Conservation (phyloP, 176 grass and related monocot species). For the Pharus latifolius region DNA sequence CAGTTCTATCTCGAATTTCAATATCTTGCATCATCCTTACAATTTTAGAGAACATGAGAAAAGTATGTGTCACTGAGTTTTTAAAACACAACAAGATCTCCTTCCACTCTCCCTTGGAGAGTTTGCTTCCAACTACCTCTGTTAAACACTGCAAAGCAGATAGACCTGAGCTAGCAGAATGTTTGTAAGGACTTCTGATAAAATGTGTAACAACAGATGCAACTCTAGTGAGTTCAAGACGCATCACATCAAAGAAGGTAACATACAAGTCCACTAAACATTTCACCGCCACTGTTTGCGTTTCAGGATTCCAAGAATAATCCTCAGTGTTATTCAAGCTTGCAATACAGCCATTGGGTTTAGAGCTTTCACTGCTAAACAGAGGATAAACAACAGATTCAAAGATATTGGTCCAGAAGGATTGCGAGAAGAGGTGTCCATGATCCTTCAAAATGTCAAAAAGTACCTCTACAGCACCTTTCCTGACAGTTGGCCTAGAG, state of each 20-base stretch:
- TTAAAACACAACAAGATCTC: slow-evolving; percentile 56
- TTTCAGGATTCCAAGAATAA: slow-evolving; percentile 57
- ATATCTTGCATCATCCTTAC: slow-evolving; percentile 80
- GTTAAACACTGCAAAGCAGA: slow-evolving; percentile 55
- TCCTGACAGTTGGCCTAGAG: slow-evolving; percentile 67
- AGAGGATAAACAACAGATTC: slow-evolving; percentile 72
- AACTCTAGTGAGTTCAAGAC: slow-evolving; percentile 49
- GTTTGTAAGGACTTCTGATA: slow-evolving; percentile 73
- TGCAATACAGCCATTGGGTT: slow-evolving; percentile 21
- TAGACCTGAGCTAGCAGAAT: slow-evolving; percentile 73
- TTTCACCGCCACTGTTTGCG: slow-evolving; percentile 57
- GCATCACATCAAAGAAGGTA: slow-evolving; percentile 61
- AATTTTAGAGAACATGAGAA: slow-evolving; percentile 54
- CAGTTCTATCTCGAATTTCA: slow-evolving; percentile 74
- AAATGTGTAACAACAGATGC: slow-evolving; percentile 53
- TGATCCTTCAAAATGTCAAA: slow-evolving; percentile 98
- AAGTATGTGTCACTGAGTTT: slow-evolving; percentile 45
- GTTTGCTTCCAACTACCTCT: slow-evolving; percentile 58
- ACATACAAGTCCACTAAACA: slow-evolving; percentile 76
- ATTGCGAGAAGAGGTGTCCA: slow-evolving; percentile 61
- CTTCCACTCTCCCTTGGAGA: slow-evolving; percentile 73
- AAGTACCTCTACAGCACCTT: slow-evolving; percentile 84
- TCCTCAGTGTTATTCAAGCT: slow-evolving; percentile 28
- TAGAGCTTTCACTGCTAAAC: slow-evolving; percentile 40
- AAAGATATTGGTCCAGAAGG: slow-evolving; percentile 72